Evolutionary conservation across 1,284 basidiomycete species (phyloP), one percentile per base, ranked within the genome.

Genomic region (Leccinum griseonigrum): DNA sequence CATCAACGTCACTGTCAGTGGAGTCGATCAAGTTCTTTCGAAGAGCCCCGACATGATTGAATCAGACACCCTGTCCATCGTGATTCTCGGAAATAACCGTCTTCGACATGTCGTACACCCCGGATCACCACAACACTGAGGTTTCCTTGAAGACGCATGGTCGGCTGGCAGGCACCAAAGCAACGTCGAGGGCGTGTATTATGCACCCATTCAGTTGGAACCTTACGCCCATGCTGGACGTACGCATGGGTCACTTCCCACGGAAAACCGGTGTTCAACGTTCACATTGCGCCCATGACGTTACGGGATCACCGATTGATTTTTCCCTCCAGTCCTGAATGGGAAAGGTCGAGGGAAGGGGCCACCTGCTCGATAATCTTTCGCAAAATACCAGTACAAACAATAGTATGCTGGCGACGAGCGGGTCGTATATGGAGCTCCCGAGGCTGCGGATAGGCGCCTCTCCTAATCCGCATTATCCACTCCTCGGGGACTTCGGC

Each of bases 161-260:
- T 85, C 87, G 0, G 81, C 84, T 0, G 86, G 81, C 66, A 81
- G 83, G 0, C 85, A 86, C 11, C 14, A 63, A 63, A 57, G 53
- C 50, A 32, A 55, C 29, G 22, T 32, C 11, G 32, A 46, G 36
- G 18, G 38, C 28, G 9, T 34, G 14, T n/a, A 57, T 56, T 54
- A 14, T 7, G 28, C 7, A 34, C 55, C n/a, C 10, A 11, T 46
- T 13, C 43, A 7, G 43, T 78, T 90, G 7, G 87, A 90, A 71
- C 76, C 75, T 31, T 91, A 89, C 71, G 87, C 85, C 3, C 79
- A 87, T 90, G 66, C 71, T 90, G 48, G 84, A 87, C 71, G 78
- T 86, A 28, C 90, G 88, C 88, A 84, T 46, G 22, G n/a, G 40
- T 43, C n/a, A 46, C 43, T 22, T 46, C 43, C n/a, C 43, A 46